phyloP scores from a whole-genome alignment of 768 basidiomycete species.

The Kwoniella botswanensis region DNA sequence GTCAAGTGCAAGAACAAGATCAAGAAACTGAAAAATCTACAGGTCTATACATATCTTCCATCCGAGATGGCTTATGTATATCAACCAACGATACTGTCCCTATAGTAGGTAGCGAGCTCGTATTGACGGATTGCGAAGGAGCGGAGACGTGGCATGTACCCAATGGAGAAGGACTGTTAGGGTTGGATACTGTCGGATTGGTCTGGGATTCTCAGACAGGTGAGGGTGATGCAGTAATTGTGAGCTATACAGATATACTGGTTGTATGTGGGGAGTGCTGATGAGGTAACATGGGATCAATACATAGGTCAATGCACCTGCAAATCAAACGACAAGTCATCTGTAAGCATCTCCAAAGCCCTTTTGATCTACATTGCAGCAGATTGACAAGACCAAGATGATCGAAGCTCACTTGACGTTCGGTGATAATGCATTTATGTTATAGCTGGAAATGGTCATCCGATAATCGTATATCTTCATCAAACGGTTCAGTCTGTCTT shows the following conservation, averaged over 20 bases:
- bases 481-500: not conserved
- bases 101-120: not conserved
- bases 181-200: conserved; percentile 3
- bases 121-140: not conserved
- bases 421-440: not conserved
- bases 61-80: conserved; percentile 1
- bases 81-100: not conserved
- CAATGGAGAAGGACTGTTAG: not conserved
- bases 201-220: not conserved
- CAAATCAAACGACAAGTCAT: not conserved
- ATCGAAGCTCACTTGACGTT: too few species aligned
- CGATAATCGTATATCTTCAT: conserved; percentile 1
- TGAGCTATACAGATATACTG: not conserved
- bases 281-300: not conserved
- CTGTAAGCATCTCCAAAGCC: not conserved
- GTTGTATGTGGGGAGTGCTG: not conserved
- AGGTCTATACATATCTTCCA: conserved; percentile 10
- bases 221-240: not conserved
- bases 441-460: conserved; percentile 10
- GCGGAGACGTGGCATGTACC: conserved; percentile 13
- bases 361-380: too few species aligned
- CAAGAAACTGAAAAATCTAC: not conserved
- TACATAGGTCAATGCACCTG: not conserved
- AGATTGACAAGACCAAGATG: too few species aligned
- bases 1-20: not conserved